Evolutionary conservation across 129 eudicot genomes (phyloP).

Genomic region (Centella asiatica): DNA sequence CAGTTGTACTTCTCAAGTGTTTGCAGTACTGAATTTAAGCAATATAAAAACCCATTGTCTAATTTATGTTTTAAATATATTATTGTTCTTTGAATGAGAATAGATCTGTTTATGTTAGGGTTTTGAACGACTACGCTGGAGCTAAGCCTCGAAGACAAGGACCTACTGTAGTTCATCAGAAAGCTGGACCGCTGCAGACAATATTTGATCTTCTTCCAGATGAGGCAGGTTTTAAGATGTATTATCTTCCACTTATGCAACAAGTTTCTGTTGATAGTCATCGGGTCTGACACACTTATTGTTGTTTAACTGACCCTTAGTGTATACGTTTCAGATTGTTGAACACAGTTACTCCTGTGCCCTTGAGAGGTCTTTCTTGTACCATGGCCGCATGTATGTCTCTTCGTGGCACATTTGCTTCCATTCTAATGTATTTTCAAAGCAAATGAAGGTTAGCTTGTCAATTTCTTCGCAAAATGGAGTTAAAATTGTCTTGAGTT

Average conservation of each 20-base stretch:
- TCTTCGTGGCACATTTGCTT: conserved; percentile 95
- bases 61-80: neutral
- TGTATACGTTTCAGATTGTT: conserved; percentile 47
- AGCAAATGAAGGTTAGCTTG: conserved; percentile 80
- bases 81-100: conserved; percentile 3
- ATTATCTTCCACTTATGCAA: neutral
- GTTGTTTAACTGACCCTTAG: neutral
- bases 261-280: neutral
- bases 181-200: conserved; percentile 90
- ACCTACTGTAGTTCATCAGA: conserved; percentile 83
- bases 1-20: no score
- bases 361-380: conserved; percentile 93
- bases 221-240: conserved; percentile 49
- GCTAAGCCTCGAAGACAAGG: conserved; percentile 64
- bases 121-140: conserved; percentile 70
- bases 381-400: conserved; percentile 95
- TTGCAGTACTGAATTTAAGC: no score
- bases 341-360: conserved; percentile 97
- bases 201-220: conserved; percentile 81
- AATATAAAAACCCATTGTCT: no score
- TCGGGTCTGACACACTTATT: neutral
- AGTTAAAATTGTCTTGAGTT: neutral
- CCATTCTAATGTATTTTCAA: conserved; percentile 89
- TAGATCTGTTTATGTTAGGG: conserved; percentile 30
- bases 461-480: conserved; percentile 7